These are phyloP conservation scores for Elsinoe batatas DNA, from an alignment of 2,329 filamentous ascomycete genomes.

Conservation along the genomic window DNA sequence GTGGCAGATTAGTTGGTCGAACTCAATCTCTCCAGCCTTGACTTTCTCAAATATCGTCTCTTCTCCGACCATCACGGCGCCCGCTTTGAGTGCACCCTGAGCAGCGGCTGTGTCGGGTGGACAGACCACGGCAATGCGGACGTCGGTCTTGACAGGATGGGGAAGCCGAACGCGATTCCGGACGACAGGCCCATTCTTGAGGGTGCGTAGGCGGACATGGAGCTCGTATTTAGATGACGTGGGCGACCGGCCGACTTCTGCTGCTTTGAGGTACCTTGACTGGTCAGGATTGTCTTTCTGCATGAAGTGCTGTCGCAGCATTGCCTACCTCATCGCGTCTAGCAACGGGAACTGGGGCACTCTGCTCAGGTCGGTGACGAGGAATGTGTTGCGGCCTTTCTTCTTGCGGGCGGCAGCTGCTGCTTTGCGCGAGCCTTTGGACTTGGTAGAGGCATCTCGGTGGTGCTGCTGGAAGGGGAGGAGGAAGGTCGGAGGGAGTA, in stretches of 20 bases:
- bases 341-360: conserved; percentile 69
- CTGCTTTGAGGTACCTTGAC: conserved; percentile 73
- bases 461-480: conserved; percentile 30
- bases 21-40: conserved; percentile 65
- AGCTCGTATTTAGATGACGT: conserved; percentile 77
- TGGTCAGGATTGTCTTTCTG: not conserved
- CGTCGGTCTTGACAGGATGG: conserved; percentile 78
- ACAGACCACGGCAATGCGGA: conserved; percentile 83
- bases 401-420: conserved; percentile 44
- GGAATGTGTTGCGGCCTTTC: conserved; percentile 58
- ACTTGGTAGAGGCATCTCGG: conserved; percentile 29
- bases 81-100: conserved; percentile 63
- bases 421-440: conserved; percentile 35
- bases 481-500: conserved; percentile 16
- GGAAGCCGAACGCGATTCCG: conserved; percentile 82
- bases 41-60: conserved; percentile 76
- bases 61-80: conserved; percentile 76
- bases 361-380: conserved; percentile 51
- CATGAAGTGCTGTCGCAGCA: not conserved
- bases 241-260: conserved; percentile 76
- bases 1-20: conserved; percentile 85
- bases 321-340: conserved; percentile 76
- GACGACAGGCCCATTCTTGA: conserved; percentile 76
- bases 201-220: conserved; percentile 69
- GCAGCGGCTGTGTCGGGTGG: conserved; percentile 68